phyloP scores from a whole-genome alignment of 345 rosid species.

The Toxicodendron radicans region DNA sequence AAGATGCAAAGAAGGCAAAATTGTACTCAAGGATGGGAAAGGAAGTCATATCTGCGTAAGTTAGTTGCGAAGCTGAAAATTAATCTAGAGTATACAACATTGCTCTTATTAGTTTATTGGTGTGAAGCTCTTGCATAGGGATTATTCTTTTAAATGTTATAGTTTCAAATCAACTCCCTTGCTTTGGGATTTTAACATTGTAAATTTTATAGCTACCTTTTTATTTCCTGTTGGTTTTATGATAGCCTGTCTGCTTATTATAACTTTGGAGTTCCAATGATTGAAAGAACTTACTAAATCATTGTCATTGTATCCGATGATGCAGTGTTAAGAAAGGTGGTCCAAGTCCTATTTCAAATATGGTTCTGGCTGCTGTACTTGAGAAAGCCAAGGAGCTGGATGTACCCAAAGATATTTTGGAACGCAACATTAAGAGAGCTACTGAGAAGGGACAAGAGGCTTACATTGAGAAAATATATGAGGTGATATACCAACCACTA shows the following conservation, averaged over 20 bases:
- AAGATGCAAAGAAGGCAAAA: constrained; percentile 88
- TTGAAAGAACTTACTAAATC: not conserved
- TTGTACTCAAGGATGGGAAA: constrained; percentile 75
- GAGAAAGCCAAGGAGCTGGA: constrained; percentile 90
- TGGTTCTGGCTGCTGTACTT: constrained; percentile 67
- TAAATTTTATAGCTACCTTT: not conserved
- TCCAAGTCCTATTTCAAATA: constrained; percentile 75
- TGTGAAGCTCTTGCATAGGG: constrained; percentile 1
- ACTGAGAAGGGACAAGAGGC: constrained; percentile 91
- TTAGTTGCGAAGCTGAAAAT: constrained; percentile 16
- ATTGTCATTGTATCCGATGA: constrained; percentile 14
- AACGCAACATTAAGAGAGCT: constrained; percentile 88
- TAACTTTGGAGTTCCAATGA: not conserved
- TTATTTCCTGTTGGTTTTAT: not conserved
- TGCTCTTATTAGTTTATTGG: not conserved
- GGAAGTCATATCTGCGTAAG: constrained; percentile 94
- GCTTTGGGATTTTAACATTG: not conserved
- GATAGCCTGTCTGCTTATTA: not conserved
- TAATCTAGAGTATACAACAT: not conserved
- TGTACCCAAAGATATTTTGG: constrained; percentile 91
- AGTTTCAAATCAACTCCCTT: not conserved
- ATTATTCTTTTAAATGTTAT: not conserved
- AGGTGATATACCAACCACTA: constrained; percentile 44
- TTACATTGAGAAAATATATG: constrained; percentile 80
- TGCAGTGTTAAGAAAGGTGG: constrained; percentile 89